These are phyloP conservation scores for Porodaedalea pini DNA, from an alignment of 1,284 basidiomycete genomes.

Conservation along the genomic window DNA sequence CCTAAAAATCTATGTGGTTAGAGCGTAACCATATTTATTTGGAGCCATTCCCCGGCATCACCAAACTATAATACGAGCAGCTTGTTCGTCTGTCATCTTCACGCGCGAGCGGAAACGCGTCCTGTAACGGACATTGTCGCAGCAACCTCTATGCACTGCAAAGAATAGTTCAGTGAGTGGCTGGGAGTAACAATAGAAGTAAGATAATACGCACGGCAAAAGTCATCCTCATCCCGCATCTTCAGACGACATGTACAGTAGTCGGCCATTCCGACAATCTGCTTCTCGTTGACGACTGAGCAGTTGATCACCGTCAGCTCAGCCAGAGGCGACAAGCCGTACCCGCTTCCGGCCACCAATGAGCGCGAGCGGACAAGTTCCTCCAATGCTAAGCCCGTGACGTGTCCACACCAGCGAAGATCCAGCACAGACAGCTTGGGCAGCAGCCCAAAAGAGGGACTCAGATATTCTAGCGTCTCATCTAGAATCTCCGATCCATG, in stretches of 20 bases:
- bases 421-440: conserved; percentile 48
- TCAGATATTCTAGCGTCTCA: conserved; percentile 40
- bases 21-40: too few relatives aligned
- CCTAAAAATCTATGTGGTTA: too few relatives aligned
- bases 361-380: conserved; percentile 43
- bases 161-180: conserved; percentile 12
- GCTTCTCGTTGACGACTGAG: conserved; percentile 50
- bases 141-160: conserved; percentile 47
- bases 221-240: conserved; percentile 42
- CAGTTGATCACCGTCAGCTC: conserved; percentile 59
- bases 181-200: not conserved
- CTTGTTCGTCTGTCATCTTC: conserved; percentile 7
- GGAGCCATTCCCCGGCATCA: too few relatives aligned
- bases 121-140: conserved; percentile 52
- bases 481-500: conserved; percentile 61
- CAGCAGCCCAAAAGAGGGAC: conserved; percentile 42
- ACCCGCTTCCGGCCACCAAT: conserved; percentile 10
- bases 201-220: conserved; percentile 47
- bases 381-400: conserved; percentile 50
- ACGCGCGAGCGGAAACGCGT: conserved; percentile 40
- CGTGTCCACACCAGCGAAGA: conserved; percentile 58
- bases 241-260: conserved; percentile 50
- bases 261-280: conserved; percentile 49
- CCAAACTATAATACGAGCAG: conserved; percentile 7
- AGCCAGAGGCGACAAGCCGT: conserved; percentile 31